Conservation (phyloP, 2,329 filamentous ascomycete species). For the Venturia nashicola region DNA sequence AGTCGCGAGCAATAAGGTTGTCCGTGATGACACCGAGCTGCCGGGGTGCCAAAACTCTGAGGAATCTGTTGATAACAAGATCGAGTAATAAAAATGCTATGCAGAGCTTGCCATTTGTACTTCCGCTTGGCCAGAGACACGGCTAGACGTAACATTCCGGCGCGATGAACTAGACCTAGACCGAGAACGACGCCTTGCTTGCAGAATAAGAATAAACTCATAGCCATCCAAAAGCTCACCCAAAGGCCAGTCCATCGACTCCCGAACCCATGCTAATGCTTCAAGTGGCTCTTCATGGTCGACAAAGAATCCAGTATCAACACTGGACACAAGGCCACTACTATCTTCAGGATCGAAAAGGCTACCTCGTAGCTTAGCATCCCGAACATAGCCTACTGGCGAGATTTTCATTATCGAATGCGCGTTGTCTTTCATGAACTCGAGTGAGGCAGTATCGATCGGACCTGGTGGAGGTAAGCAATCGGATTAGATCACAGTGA, state of each 20-base stretch:
- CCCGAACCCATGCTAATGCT: constrained; percentile 18
- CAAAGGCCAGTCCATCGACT: constrained; percentile 20
- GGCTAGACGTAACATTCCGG: too few relatives aligned
- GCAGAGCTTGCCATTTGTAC: constrained; percentile 22
- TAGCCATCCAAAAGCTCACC: constrained; percentile 22
- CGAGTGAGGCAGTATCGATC: constrained; percentile 16
- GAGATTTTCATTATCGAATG: constrained; percentile 22
- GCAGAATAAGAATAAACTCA: constrained; percentile 21
- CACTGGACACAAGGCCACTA: constrained; percentile 21
- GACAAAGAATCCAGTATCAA: constrained; percentile 26
- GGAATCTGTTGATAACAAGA: constrained; percentile 55
- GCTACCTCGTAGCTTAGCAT: constrained; percentile 24
- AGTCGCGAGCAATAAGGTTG: constrained; percentile 48
- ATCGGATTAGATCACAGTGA: constrained; percentile 2
- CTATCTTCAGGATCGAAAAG: constrained; percentile 21
- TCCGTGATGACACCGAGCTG: constrained; percentile 72
- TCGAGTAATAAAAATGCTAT: constrained; percentile 52
- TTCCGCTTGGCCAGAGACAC: too few relatives aligned
- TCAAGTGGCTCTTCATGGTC: constrained; percentile 25
- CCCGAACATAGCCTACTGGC: constrained; percentile 26
- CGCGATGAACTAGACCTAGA: constrained; percentile 14
- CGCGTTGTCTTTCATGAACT: constrained; percentile 21
- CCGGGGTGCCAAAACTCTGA: constrained; percentile 68
- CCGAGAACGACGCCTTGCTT: constrained; percentile 16
- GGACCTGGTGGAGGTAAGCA: constrained; percentile 13